These are phyloP conservation scores for Francoa sonchifolia DNA, from an alignment of 441 rosid genomes.

Conservation along the genomic window DNA sequence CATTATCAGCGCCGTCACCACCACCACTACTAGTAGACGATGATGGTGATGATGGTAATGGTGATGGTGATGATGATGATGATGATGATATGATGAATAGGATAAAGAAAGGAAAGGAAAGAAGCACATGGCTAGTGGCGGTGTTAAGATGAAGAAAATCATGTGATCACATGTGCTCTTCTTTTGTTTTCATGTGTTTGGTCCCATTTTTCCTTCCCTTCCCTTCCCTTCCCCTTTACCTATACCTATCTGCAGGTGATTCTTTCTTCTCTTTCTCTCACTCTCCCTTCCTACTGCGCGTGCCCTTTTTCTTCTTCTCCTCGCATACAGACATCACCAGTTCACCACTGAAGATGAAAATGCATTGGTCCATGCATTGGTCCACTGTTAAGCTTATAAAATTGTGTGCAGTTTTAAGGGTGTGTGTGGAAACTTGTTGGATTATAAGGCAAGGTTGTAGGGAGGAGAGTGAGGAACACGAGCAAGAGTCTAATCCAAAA, in stretches of 20 bases:
- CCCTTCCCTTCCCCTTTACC: slow-evolving; percentile 1
- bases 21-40: slow-evolving; percentile 6
- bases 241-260: slow-evolving; percentile 8
- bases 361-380: too few species aligned
- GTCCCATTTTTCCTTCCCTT: slow-evolving; percentile 16
- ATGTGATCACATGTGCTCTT: slow-evolving; percentile 55
- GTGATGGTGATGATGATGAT: slow-evolving; percentile 27
- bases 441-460: background rate
- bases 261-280: background rate
- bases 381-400: too few species aligned
- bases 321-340: too few species aligned
- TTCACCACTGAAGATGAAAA: too few species aligned
- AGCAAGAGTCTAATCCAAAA: slow-evolving; percentile 1
- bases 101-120: slow-evolving; percentile 4
- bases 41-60: slow-evolving; percentile 12
- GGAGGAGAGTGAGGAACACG: background rate
- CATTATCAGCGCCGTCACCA: background rate
- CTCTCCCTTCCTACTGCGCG: background rate
- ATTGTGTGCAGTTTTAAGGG: too few species aligned
- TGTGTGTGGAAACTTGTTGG: too few species aligned
- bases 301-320: too few species aligned
- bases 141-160: slow-evolving; percentile 40
- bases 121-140: slow-evolving; percentile 38
- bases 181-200: slow-evolving; percentile 9
- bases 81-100: slow-evolving; percentile 15